phyloP scores from a whole-genome alignment of 73 alveolate species.

The Effrenium voratum region DNA sequence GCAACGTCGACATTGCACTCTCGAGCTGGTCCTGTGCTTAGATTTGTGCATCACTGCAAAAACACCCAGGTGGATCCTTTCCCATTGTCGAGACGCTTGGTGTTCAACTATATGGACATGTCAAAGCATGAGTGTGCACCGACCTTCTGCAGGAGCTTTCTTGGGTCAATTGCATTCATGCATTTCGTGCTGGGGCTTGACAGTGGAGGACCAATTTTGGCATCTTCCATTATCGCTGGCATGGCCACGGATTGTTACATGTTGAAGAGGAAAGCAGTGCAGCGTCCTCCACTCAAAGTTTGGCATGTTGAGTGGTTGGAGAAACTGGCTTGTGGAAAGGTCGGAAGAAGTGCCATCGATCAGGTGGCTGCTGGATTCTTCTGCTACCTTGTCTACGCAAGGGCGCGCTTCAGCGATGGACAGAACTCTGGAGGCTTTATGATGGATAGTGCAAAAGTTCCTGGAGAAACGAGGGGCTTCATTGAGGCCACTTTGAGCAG shows the following conservation, averaged over 20 bases:
- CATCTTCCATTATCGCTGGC: neutral
- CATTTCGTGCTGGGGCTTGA: too few relatives aligned
- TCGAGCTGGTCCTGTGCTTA: too few relatives aligned
- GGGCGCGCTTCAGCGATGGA: neutral
- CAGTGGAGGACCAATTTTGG: too few relatives aligned
- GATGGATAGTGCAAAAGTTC: too few relatives aligned
- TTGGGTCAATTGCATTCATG: too few relatives aligned
- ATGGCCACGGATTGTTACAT: neutral
- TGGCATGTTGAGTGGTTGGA: neutral
- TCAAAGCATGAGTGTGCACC: too few relatives aligned
- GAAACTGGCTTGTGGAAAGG: neutral
- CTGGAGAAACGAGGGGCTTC: neutral
- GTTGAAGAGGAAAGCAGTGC: neutral
- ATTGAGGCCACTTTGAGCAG: neutral
- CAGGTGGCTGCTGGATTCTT: constrained; percentile 19
- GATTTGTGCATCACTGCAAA: too few relatives aligned
- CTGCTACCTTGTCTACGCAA: neutral
- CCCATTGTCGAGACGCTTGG: too few relatives aligned
- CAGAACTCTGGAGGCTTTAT: neutral
- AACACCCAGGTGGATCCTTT: too few relatives aligned
- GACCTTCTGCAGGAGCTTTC: too few relatives aligned
- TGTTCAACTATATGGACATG: too few relatives aligned
- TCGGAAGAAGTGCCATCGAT: neutral
- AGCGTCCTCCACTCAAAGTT: neutral
- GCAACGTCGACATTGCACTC: too few relatives aligned